These are phyloP conservation scores for Neofusicoccum sp. DNA, from an alignment of 2,329 filamentous ascomycete genomes.

Conservation along the genomic window DNA sequence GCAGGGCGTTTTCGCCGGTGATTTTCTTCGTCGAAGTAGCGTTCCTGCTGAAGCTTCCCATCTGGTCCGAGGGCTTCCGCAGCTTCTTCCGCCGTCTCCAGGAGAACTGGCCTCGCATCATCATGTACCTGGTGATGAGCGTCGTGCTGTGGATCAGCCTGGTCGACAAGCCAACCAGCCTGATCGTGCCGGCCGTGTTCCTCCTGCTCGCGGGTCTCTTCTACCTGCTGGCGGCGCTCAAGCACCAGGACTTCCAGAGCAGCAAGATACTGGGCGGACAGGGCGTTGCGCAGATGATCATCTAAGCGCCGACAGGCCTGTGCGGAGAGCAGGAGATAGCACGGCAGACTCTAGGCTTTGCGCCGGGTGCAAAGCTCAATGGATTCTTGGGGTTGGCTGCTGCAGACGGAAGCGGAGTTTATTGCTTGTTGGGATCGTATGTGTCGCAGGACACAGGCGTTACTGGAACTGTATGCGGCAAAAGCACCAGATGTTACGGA, in stretches of 20 bases:
- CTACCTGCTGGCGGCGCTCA: constrained; percentile 76
- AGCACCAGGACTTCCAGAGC: constrained; percentile 81
- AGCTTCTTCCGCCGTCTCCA: constrained; percentile 85
- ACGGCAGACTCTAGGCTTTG: neutral
- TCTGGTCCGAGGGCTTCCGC: constrained; percentile 88
- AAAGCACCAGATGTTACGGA: constrained; percentile 3
- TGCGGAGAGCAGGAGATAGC: neutral
- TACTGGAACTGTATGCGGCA: constrained; percentile 13
- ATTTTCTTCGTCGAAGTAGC: constrained; percentile 69
- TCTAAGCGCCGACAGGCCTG: constrained; percentile 50
- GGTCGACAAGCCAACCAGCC: constrained; percentile 58
- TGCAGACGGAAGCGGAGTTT: neutral
- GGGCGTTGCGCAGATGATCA: constrained; percentile 97
- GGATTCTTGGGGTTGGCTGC: constrained; percentile 10
- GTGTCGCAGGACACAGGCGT: constrained; percentile 8
- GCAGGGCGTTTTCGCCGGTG: constrained; percentile 48
- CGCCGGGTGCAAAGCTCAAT: neutral
- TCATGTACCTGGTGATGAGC: constrained; percentile 78
- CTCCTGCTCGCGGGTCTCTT: constrained; percentile 74
- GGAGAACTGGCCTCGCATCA: constrained; percentile 95
- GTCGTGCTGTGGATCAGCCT: constrained; percentile 82
- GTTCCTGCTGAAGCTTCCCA: constrained; percentile 94
- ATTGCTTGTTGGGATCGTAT: neutral
- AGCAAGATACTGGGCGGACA: constrained; percentile 96
- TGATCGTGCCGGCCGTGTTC: constrained; percentile 85